A percentile compares a stretch with the other conserved stretches of the same genome.
These are phyloP conservation scores for Cercospora sesami DNA, from an alignment of 2,329 filamentous ascomycete genomes.

Conservation along the genomic window DNA sequence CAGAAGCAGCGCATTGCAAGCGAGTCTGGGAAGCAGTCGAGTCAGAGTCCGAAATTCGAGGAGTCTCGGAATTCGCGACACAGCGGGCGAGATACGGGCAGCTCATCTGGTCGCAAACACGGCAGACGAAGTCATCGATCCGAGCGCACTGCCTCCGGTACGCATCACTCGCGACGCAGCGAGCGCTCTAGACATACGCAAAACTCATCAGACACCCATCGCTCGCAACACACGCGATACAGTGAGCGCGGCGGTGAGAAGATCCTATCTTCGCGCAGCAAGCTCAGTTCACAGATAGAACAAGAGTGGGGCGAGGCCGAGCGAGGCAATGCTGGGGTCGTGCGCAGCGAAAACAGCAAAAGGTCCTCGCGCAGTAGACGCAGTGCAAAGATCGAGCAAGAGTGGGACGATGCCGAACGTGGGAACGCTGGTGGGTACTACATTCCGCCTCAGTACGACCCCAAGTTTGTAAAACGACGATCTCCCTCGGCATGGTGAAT, in stretches of 20 bases:
- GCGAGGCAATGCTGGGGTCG: not conserved
- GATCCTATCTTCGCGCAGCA: not conserved
- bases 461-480: not conserved
- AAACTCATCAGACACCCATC: not conserved
- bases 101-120: not conserved
- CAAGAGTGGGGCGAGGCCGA: not conserved
- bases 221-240: not conserved
- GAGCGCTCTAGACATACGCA: not conserved
- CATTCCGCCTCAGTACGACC: conserved; percentile 10
- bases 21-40: not conserved
- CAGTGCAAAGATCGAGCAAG: not conserved
- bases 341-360: not conserved
- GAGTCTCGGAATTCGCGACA: not conserved
- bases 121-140: not conserved
- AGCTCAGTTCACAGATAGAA: not conserved
- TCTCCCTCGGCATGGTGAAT: not conserved
- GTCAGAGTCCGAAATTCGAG: not conserved
- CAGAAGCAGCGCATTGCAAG: not conserved
- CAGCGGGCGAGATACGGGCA: not conserved
- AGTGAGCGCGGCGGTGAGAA: not conserved
- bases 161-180: not conserved
- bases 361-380: not conserved
- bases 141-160: not conserved
- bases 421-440: conserved; percentile 11
- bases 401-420: conserved; percentile 6